phyloP scores from a whole-genome alignment of 768 basidiomycete genomes.

The Leccinum sublutescens region DNA sequence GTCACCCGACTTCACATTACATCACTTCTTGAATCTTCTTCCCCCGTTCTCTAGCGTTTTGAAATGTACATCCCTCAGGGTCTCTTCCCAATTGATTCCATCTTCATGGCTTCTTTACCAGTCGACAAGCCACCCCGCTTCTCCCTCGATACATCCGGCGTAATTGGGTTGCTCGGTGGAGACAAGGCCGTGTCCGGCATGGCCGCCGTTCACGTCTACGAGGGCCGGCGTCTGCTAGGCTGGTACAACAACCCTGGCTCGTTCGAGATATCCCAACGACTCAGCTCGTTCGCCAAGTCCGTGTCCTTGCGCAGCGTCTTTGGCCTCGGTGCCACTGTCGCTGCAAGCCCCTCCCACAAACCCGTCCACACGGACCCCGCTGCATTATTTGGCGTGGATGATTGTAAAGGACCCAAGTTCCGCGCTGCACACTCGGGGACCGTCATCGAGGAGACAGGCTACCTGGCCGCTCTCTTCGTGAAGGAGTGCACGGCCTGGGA shows the following conservation, averaged over 20 bases:
- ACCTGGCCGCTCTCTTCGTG: slow-evolving; percentile 51
- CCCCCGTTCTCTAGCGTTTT: neutral
- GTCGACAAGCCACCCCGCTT: slow-evolving; percentile 4
- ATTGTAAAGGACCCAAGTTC: slow-evolving; percentile 54
- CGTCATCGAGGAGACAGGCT: slow-evolving; percentile 45
- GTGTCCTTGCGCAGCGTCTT: neutral
- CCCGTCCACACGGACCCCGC: neutral
- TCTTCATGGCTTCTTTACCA: neutral
- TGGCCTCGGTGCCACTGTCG: neutral
- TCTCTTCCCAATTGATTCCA: neutral
- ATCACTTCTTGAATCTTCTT: too few relatives aligned
- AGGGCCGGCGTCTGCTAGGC: slow-evolving; percentile 29
- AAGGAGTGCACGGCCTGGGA: slow-evolving; percentile 12
- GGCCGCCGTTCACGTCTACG: slow-evolving; percentile 28
- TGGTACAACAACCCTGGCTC: slow-evolving; percentile 38
- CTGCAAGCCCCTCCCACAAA: slow-evolving; percentile 9
- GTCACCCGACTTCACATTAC: neutral
- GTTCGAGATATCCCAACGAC: slow-evolving; percentile 25
- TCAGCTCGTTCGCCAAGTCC: slow-evolving; percentile 19
- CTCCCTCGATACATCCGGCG: slow-evolving; percentile 25
- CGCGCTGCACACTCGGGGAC: slow-evolving; percentile 68
- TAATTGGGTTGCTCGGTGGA: slow-evolving; percentile 31
- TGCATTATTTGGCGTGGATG: slow-evolving; percentile 12
- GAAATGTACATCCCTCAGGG: slow-evolving; percentile 5
- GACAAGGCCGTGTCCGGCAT: slow-evolving; percentile 32